phyloP scores from a whole-genome alignment of 192 early-diverging fungal genomes.

The Mortierella claussenii region DNA sequence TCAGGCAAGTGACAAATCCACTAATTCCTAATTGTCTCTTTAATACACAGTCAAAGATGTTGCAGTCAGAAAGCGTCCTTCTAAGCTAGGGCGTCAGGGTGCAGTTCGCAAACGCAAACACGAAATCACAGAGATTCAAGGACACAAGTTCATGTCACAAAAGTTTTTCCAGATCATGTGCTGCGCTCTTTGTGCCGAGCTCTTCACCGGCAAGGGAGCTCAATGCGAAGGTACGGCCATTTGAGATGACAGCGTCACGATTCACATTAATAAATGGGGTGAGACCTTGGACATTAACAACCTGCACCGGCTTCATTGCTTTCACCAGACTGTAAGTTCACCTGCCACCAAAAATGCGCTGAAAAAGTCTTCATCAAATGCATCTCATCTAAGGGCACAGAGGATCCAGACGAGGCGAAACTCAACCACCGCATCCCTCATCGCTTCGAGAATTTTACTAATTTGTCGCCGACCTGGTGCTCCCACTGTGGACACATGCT shows the following conservation, averaged over 20 bases:
- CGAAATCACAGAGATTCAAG: conserved; percentile 86
- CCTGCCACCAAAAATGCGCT: conserved; percentile 93
- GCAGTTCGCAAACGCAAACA: conserved; percentile 86
- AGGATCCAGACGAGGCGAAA: conserved; percentile 74
- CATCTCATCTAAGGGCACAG: conserved; percentile 71
- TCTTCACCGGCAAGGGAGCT: conserved; percentile 89
- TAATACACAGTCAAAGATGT: conserved; percentile 60
- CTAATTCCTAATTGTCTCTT: neutral
- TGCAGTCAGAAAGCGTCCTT: conserved; percentile 60
- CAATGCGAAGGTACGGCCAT: conserved; percentile 84
- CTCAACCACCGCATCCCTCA: conserved; percentile 96
- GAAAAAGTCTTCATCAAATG: conserved; percentile 89
- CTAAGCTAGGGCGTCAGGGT: conserved; percentile 75
- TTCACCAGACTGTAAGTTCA: conserved; percentile 84
- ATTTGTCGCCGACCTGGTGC: conserved; percentile 92
- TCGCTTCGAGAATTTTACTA: conserved; percentile 88
- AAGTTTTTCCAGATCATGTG: conserved; percentile 98
- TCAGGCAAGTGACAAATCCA: no score
- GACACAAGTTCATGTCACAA: conserved; percentile 93
- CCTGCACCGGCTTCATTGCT: no score
- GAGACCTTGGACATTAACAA: no score
- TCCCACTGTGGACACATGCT: conserved; percentile 98
- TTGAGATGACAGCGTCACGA: neutral
- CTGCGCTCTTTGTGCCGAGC: conserved; percentile 95
- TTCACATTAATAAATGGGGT: no score